Base-by-base conservation (phyloP, 2,329 filamentous ascomycete genomes). In the Fusarium sublunatum region DNA sequence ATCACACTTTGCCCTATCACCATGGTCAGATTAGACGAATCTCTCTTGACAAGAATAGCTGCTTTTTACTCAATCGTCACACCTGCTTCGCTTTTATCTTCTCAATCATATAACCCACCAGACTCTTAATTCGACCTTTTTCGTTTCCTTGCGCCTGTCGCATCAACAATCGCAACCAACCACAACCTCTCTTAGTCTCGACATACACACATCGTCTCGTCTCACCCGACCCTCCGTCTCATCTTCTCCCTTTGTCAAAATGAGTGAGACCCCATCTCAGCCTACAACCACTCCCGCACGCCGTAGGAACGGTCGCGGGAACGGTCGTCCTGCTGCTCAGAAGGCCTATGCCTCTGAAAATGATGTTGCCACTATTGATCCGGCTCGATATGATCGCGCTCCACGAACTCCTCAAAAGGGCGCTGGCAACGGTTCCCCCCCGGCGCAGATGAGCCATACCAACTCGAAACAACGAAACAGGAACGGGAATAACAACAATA, bases 281-380 rank as follows among this genome's bases (percentile, higher is more conserved):
- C 58, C 69, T 45, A 75, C 73, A 55, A 69, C 70, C 28, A 78
- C 76, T 42, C 73, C 77, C 28, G 71, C 70, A 35, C 76, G 76
- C 35, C 76, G 76, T 35, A 72, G 74, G 48, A 72, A 76, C 70
- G 79, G 66, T 76, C 81, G 71, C 72, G 78, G 71, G 67, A 75
- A 71, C 73, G 78, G 64, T 72, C 79, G 64, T 72, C 68, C 63
- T 65, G 75, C 79, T 13, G 75, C 75, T 10, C 81, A 81, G 58
- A 86, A 83, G 73, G 81, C 79, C n/a, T 86, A 87, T 68, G 84
- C 82, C 24, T 87, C 85, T 4, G 85, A 87, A 72, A 86, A 83
- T 67, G 85, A 87, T 67, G 74, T 67, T 32, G 65, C 65, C 39
- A 67, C 59, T 36, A 56, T 74, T 53, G 70, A 74, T 29, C 65